Base-by-base conservation (phyloP, 2,329 filamentous ascomycete species). In the Aspergillus hortae region DNA sequence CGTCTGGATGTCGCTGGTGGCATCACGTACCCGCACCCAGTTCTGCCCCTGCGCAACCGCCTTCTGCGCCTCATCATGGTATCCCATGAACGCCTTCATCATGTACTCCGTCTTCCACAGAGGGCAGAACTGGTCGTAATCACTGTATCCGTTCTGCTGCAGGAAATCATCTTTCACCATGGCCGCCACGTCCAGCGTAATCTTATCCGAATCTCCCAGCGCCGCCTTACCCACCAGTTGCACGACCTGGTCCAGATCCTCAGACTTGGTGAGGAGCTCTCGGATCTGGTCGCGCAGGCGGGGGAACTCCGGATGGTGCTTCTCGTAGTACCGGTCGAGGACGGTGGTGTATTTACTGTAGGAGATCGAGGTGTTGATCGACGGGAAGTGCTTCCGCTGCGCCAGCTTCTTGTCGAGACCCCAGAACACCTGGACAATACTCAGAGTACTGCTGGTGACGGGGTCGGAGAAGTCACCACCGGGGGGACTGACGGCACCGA, bases 51-150 rank as follows among this genome's bases (percentile, higher is more conserved):
- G 90, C 5, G 88, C 82, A 68, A 99, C 83, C 6, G 90, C 91
- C 83, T 96, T 97, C 73, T 97, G 92, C 21, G 90, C 87, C 79
- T 99, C 94, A 67, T 99, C 95, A 71, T 96, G 90, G 83, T 92
- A 99, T 53, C 87, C 89, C 80, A 99, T 89, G 86, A 99, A 97
- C 59, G 90, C 88, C 83, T 95, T 96, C 94, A 99, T 99, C 94
- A 99, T 97, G 87, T 94, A 99, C 73, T 95, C 89, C 0, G 94
- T 99, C 87, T 99, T 99, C 94, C 94, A 99, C 67, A 99, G 83
- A 46, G 94, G 94, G 70, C 94, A 99, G 85, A 95, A 99, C 77
- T 97, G 92, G 70, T 99, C 94, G 72, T 99, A 97, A 75, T 97
- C 90, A 61, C 89, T 94, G 84, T 99, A 99, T 58, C 94, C 94